Evolutionary conservation across 345 rosid species (phyloP), one percentile per base, ranked within the genome.

Genomic region (Psidium guajava): DNA sequence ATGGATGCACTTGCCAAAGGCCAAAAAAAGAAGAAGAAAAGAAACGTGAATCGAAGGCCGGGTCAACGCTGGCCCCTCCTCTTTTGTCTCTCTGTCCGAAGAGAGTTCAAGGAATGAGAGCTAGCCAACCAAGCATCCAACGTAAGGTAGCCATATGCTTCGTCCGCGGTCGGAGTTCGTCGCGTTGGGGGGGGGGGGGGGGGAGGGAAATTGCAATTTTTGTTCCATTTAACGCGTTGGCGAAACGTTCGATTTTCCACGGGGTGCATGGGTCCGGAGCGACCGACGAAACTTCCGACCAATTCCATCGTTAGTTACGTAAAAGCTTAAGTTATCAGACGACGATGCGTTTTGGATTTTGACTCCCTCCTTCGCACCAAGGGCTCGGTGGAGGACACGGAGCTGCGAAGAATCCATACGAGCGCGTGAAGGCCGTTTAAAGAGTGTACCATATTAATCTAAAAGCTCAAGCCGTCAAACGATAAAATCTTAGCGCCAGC

Each of bases 291-390:
- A 54, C 8, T 6, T 54, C 56, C 8, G 7, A 18, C 2, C 56
- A 20, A 42, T 6, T 6, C 7, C 56, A 3, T n/a, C 22, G 20
- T 21, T 15, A 16, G 18, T 15, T 7, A 0, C 2, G 8, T 3
- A 0, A 28, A 28, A 15, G 11, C 42, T 28, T 28, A 32, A 28
- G 22, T 42, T 28, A 11, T 64, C 42, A 0, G 0, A 13, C 32
- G 75, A 28, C 1, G 3, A 28, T 28, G 0, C 0, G 32, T 61
- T 61, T 0, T 3, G 3, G 27, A 14, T 0, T 59, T 53, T 6
- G 6, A 18, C 56, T 54, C 22, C 27, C 21, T 61, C 28, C 40
- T 61, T 3, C 0, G 11, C 21, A 1, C 9, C 1, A 9, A 59
- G 13, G 18, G 28, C 20, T 1, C 2, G 74, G 36, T 3, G 11